Percentiles rank a stretch among this genome's conserved stretches.
phyloP scores from a whole-genome alignment of 768 basidiomycete genomes.

The Tulasnella sp. region DNA sequence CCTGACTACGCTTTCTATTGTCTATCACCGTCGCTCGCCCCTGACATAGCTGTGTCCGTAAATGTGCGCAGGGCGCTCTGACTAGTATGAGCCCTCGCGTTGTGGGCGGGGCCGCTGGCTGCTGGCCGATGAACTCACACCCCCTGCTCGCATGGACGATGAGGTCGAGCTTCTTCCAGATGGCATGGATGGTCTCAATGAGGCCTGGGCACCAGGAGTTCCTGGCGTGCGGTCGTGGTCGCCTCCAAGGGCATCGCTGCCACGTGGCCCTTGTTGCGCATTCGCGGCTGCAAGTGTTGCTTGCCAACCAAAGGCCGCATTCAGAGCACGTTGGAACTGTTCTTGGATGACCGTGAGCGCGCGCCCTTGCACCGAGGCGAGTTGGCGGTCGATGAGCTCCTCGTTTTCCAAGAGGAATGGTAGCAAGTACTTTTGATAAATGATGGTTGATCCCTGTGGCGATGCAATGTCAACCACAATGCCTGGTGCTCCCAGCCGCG shows the following conservation, averaged over 20 bases:
- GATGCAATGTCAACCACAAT: background rate
- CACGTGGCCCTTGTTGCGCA: slow-evolving; percentile 9
- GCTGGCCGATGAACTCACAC: background rate
- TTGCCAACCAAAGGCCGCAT: slow-evolving; percentile 25
- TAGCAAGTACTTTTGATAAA: slow-evolving; percentile 68
- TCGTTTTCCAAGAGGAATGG: slow-evolving; percentile 81
- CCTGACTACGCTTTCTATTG: too few species aligned
- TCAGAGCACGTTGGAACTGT: slow-evolving; percentile 54
- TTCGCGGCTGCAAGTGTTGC: slow-evolving; percentile 2
- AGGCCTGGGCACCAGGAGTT: slow-evolving; percentile 33
- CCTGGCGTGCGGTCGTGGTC: background rate
- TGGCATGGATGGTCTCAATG: slow-evolving; percentile 41
- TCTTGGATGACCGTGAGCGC: slow-evolving; percentile 56
- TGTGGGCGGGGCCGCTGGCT: background rate
- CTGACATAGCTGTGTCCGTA: background rate
- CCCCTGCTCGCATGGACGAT: background rate
- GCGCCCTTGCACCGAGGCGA: slow-evolving; percentile 52
- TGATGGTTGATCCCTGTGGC: slow-evolving; percentile 60
- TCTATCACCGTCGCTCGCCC: background rate
- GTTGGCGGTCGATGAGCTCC: slow-evolving; percentile 67
- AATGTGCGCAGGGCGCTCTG: background rate
- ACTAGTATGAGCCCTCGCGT: background rate
- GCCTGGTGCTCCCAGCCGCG: too few species aligned
- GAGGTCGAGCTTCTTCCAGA: background rate
- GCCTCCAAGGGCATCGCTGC: slow-evolving; percentile 10